Conservation (phyloP, 768 basidiomycete species). For the Rhodotorula diobovata region DNA sequence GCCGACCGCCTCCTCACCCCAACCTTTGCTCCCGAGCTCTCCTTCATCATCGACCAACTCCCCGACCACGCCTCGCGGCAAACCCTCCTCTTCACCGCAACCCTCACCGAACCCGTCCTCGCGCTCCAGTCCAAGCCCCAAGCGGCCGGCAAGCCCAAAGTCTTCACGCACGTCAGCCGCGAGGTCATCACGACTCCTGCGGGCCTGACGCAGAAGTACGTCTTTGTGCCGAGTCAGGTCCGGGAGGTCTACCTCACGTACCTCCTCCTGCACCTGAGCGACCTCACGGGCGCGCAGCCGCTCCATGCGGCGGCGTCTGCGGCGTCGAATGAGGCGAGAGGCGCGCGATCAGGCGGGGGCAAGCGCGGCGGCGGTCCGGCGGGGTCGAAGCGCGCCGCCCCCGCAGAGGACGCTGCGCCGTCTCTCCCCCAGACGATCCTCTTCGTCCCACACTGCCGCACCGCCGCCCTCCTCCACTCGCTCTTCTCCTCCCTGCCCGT, state of each 20-base stretch:
- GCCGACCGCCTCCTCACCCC: conserved; percentile 86
- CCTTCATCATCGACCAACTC: conserved; percentile 67
- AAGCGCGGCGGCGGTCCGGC: too few relatives aligned
- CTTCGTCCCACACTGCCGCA: conserved; percentile 76
- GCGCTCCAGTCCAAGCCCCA: conserved; percentile 67
- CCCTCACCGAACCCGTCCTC: conserved; percentile 80
- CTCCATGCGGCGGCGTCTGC: conserved; percentile 61
- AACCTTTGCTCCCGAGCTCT: conserved; percentile 81
- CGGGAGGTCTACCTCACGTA: conserved; percentile 87
- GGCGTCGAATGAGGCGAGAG: too few relatives aligned
- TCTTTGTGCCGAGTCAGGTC: conserved; percentile 90
- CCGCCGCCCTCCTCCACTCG: conserved; percentile 80
- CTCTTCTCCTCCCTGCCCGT: conserved; percentile 59
- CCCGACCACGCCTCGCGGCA: conserved; percentile 69
- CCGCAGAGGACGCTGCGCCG: conserved; percentile 50
- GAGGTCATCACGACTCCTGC: conserved; percentile 77
- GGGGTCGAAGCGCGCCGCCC: conserved; percentile 43
- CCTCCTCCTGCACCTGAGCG: conserved; percentile 67
- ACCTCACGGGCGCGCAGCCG: conserved; percentile 60
- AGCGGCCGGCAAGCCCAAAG: conserved; percentile 72
- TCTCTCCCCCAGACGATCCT: conserved; percentile 95
- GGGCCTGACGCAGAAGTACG: conserved; percentile 77
- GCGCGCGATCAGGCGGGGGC: too few relatives aligned
- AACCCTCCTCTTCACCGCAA: conserved; percentile 95
- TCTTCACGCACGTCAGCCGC: conserved; percentile 76